Base-by-base conservation (phyloP, 2,329 filamentous ascomycete genomes). In the Microsporum ferrugineum region DNA sequence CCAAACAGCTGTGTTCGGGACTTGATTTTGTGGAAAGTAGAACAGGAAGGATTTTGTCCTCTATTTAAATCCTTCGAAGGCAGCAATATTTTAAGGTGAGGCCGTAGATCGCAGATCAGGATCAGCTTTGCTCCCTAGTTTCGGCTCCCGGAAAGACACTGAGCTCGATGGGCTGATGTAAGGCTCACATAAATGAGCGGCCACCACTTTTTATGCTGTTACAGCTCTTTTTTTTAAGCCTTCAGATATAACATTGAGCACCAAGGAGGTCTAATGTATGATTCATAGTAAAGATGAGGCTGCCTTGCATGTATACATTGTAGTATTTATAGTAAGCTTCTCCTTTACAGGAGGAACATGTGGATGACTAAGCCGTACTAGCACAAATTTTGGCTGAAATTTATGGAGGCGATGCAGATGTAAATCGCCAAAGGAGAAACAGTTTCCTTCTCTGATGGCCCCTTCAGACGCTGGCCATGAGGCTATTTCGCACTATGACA, bases 401-500 rank as follows among this genome's bases (percentile, higher is more conserved):
- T 14, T n/a, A 43, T 36, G 45, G n/a, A 23, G 1, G 12, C 14
- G 51, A 55, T 17, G 51, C 45, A 33, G 23, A 8, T 12, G 6
- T 51, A 12, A 51, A 51, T 29, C 27, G 14, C 7, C 5, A 23
- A 23, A 5, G 23, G 23, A 51, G 51, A 36, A 12, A 36, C 7
- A 55, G 51, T 14, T 34, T n/a, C 12, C 5, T n/a, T 14, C 12
- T 55, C 33, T 31, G 23, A 55, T 55, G 51, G 51, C 29, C n/a
- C 33, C 31, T 7, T 8, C 31, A 17, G 31, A 36, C 5, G 5
- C 55, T 57, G 38, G 55, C 12, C 38, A 36, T 59, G 56, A 1
- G 61, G 63, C 10, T 68, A 72, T 61, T 67, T 69, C 67, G 27
- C 64, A 69, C 62, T 79, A 78, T 66, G 68, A 72, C 51, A 71